Base-by-base conservation (phyloP, 805 yeast species). In the Candida cerambycidarum region DNA sequence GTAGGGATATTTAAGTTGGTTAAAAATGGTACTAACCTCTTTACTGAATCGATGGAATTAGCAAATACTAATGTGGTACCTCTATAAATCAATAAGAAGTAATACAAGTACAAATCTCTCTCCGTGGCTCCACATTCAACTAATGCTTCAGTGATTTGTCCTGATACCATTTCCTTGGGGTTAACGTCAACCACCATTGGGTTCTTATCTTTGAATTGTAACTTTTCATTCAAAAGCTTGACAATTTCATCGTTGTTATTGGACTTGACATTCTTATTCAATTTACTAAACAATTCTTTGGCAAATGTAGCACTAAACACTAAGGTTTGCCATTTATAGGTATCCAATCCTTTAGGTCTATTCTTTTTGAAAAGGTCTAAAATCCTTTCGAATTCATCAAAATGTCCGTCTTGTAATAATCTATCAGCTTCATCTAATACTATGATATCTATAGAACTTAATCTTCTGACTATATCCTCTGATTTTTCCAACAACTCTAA, bases 401-500 rank as follows among this genome's bases (percentile, higher is more conserved):
- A 93, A 64, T 90, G 98, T 2, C 98, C 97, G 57, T 90, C 96
- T 63, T 92, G 97, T 39, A 93, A 72, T 48, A 93, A 68, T 62
- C 99, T 75, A 69, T 93, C 99, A 10, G 99, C 99, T 63, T 93
- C 99, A 71, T 93, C 99, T 24, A 92, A 70, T 0, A 90, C 96
- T 2, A 78, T 42, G 7, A 71, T 65, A 43, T 76, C 80, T 3
- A 78, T 67, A 11, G 69, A 58, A 10, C 80, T 71, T 40, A 77
- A 50, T 45, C 74, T 57, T 17, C 56, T 57, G 3, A 69, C 62
- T 12, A 72, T 46, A 29, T 70, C 76, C 44, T 78, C 71, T 34
- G 71, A 75, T 48, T 81, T 83, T 61, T 87, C 88, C 14, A 85
- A 49, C n/a, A 85, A 61, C 59, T 93, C 98, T 39, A 89, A 72